Evolutionary conservation across 2,329 filamentous ascomycete species (phyloP).

Genomic region (Pseudohalonectria lignicola): DNA sequence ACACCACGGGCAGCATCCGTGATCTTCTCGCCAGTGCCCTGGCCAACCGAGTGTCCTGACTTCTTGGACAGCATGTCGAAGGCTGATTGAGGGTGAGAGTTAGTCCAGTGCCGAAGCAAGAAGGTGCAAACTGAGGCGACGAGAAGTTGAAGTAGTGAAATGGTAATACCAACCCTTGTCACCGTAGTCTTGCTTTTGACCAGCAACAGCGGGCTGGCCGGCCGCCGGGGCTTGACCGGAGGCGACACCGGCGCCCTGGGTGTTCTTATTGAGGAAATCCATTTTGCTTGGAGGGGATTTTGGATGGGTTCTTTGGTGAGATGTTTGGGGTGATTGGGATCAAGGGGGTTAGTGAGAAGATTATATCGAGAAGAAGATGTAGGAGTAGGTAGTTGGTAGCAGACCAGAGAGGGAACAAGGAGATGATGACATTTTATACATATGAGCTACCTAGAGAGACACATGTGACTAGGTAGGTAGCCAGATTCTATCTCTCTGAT

Average conservation of each 20-base stretch:
- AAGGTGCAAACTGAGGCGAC: too few relatives aligned
- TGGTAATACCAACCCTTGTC: constrained; percentile 12
- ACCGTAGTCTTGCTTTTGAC: constrained; percentile 11
- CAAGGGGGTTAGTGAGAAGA: too few relatives aligned
- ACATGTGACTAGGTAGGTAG: too few relatives aligned
- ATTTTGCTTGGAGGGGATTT: background rate
- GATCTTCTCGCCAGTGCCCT: constrained; percentile 18
- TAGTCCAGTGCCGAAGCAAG: background rate
- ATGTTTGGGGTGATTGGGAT: too few relatives aligned
- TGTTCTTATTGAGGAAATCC: constrained; percentile 1
- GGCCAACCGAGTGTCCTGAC: constrained; percentile 11
- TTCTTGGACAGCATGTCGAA: constrained; percentile 14
- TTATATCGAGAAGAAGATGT: too few relatives aligned
- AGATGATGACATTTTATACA: too few relatives aligned
- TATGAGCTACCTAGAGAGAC: too few relatives aligned
- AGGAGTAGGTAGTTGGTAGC: too few relatives aligned
- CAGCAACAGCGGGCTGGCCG: background rate
- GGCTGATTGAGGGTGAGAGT: constrained; percentile 1
- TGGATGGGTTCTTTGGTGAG: background rate
- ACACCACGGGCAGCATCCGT: constrained; percentile 18
- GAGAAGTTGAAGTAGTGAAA: too few relatives aligned
- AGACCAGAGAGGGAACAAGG: too few relatives aligned
- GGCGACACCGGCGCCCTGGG: background rate
- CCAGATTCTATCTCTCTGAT: too few relatives aligned
- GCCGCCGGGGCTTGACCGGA: background rate